A percentile compares a stretch with the other conserved stretches of the same genome.
phyloP scores from a whole-genome alignment of 1,284 basidiomycete genomes.

The Rhodotorula sp. region DNA sequence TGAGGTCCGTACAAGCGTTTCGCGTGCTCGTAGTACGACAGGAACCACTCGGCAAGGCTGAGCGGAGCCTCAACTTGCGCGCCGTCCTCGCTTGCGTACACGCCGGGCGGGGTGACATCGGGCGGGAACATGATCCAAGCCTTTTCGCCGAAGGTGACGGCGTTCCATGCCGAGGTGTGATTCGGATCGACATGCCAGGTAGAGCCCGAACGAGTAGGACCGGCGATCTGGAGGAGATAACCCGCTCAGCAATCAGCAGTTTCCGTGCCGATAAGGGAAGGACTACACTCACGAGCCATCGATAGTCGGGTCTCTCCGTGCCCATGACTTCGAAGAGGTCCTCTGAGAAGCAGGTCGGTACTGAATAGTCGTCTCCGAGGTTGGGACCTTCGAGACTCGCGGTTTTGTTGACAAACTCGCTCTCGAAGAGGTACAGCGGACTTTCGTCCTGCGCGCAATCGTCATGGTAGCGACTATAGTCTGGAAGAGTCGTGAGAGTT shows the following conservation, averaged over 20 bases:
- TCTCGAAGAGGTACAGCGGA: slow-evolving; percentile 48
- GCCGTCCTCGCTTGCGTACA: slow-evolving; percentile 50
- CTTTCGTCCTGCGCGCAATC: slow-evolving; percentile 45
- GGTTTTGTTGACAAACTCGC: slow-evolving; percentile 46
- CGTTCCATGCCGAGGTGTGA: slow-evolving; percentile 50
- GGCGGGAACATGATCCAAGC: slow-evolving; percentile 53
- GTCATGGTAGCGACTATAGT: slow-evolving; percentile 43
- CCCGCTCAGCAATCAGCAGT: no score
- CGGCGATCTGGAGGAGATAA: slow-evolving; percentile 42
- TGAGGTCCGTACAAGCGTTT: slow-evolving; percentile 47
- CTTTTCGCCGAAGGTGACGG: slow-evolving; percentile 50
- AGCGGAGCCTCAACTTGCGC: slow-evolving; percentile 50
- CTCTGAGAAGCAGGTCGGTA: slow-evolving; percentile 44
- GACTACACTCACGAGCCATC: slow-evolving; percentile 43
- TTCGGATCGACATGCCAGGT: slow-evolving; percentile 46
- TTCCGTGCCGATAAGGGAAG: not conserved
- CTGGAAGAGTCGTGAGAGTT: slow-evolving; percentile 39
- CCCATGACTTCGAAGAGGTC: slow-evolving; percentile 47
- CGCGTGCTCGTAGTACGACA: slow-evolving; percentile 49
- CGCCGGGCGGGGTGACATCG: slow-evolving; percentile 50
- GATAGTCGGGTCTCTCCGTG: slow-evolving; percentile 45
- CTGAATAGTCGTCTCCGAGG: slow-evolving; percentile 43
- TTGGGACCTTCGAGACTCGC: slow-evolving; percentile 6
- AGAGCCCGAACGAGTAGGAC: slow-evolving; percentile 46
- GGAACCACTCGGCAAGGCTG: slow-evolving; percentile 50